A percentile compares a stretch with the other conserved stretches of the same genome.
phyloP scores from a whole-genome alignment of 169 alveolate genomes.

The Plasmodium reichenowi region DNA sequence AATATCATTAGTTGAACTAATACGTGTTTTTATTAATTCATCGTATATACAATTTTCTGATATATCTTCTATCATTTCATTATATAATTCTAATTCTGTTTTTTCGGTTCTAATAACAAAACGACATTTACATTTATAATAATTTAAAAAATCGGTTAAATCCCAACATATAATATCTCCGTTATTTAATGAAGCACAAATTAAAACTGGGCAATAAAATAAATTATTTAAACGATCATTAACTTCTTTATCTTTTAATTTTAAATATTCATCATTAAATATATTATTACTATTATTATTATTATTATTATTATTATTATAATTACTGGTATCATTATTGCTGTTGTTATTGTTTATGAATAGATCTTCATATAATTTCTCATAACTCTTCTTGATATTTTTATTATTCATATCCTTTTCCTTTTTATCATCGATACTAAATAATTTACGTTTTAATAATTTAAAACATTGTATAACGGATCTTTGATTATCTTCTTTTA shows the following conservation, averaged over 20 bases:
- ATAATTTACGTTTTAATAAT: constrained; percentile 44
- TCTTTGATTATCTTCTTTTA: constrained; percentile 48
- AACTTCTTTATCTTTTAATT: constrained; percentile 26
- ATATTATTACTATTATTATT: not conserved
- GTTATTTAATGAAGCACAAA: constrained; percentile 57
- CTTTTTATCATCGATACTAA: constrained; percentile 34
- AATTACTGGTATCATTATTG: not conserved
- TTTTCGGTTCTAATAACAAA: constrained; percentile 72
- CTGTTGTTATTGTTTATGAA: not conserved
- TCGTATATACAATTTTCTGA: constrained; percentile 65
- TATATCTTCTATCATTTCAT: constrained; percentile 61
- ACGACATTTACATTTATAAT: constrained; percentile 32
- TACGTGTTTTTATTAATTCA: constrained; percentile 28
- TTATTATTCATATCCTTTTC: not conserved
- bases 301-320: not conserved
- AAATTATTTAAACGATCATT: constrained; percentile 24
- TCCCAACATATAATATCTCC: constrained; percentile 76
- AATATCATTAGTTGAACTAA: constrained; percentile 24
- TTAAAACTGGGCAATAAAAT: constrained; percentile 46
- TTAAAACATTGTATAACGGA: constrained; percentile 55
- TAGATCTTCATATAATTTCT: no score
- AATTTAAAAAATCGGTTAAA: constrained; percentile 53
- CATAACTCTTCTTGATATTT: no score
- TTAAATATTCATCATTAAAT: constrained; percentile 48
- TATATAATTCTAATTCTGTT: constrained; percentile 55